These are phyloP conservation scores for Aspergillus sp. DNA, from an alignment of 2,329 filamentous ascomycete genomes.

Conservation along the genomic window DNA sequence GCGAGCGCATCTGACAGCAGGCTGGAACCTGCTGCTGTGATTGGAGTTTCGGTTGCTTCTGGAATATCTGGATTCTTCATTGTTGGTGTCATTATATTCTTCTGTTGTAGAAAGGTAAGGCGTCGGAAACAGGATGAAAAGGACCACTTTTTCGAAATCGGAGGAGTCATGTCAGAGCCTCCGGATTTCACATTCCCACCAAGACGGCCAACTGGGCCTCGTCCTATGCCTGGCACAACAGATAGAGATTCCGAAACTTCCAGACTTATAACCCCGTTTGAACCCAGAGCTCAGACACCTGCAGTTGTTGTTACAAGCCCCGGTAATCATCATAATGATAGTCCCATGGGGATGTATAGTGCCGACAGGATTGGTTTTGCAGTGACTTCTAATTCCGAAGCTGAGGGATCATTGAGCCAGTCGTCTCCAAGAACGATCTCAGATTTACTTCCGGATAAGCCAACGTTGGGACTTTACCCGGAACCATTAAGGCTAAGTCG, in stretches of 20 bases:
- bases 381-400: conserved; percentile 30
- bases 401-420: conserved; percentile 34
- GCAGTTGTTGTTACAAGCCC: conserved; percentile 24
- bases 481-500: conserved; percentile 39
- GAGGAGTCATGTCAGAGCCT: conserved; percentile 42
- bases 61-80: conserved; percentile 39
- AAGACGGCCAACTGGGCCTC: conserved; percentile 24
- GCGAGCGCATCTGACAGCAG: conserved; percentile 14
- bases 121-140: conserved; percentile 24
- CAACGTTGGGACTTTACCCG: conserved; percentile 39
- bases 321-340: conserved; percentile 10
- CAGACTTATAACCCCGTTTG: conserved; percentile 22
- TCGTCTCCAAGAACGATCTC: conserved; percentile 42
- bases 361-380: conserved; percentile 35
- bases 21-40: conserved; percentile 35
- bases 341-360: background rate
- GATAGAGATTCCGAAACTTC: conserved; percentile 22
- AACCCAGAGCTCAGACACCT: conserved; percentile 21
- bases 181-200: conserved; percentile 33
- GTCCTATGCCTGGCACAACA: conserved; percentile 11
- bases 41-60: conserved; percentile 41
- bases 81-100: conserved; percentile 35
- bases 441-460: conserved; percentile 39
- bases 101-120: conserved; percentile 33
- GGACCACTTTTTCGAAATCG: conserved; percentile 41